phyloP scores from a whole-genome alignment of 192 early-diverging fungal species.

The Chytriomyces sp. region DNA sequence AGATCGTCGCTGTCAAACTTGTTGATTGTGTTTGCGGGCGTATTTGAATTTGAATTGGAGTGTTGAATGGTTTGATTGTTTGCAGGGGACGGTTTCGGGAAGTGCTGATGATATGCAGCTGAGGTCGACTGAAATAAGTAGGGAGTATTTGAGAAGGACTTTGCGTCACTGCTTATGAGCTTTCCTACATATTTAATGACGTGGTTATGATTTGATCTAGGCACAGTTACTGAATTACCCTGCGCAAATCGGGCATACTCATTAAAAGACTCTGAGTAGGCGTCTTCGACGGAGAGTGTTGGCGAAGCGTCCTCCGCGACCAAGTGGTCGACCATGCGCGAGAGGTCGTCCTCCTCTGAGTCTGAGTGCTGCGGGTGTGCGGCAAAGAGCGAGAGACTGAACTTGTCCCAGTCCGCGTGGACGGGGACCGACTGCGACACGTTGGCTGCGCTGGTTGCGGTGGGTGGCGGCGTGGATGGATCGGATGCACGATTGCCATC shows the following conservation, averaged over 20 bases:
- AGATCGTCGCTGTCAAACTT: slow-evolving; percentile 11
- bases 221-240: neutral
- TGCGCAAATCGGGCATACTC: neutral
- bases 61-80: neutral
- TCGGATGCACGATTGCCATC: neutral
- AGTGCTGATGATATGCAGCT: slow-evolving; percentile 2
- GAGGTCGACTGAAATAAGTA: slow-evolving; percentile 19
- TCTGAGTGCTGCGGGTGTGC: neutral
- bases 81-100: neutral
- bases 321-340: slow-evolving; percentile 30
- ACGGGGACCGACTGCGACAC: slow-evolving; percentile 22
- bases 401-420: slow-evolving; percentile 14
- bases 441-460: no score
- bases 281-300: slow-evolving; percentile 3
- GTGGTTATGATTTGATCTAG: neutral
- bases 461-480: neutral
- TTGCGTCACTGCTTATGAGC: neutral
- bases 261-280: neutral
- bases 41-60: neutral
- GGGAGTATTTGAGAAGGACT: neutral
- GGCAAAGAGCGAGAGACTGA: neutral
- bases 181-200: neutral
- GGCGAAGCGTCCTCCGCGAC: slow-evolving; percentile 13
- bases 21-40: slow-evolving; percentile 8
- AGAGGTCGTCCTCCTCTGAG: slow-evolving; percentile 4